Base-by-base conservation (phyloP, 305 asterid genomes). In the Fraxinus dipetala region DNA sequence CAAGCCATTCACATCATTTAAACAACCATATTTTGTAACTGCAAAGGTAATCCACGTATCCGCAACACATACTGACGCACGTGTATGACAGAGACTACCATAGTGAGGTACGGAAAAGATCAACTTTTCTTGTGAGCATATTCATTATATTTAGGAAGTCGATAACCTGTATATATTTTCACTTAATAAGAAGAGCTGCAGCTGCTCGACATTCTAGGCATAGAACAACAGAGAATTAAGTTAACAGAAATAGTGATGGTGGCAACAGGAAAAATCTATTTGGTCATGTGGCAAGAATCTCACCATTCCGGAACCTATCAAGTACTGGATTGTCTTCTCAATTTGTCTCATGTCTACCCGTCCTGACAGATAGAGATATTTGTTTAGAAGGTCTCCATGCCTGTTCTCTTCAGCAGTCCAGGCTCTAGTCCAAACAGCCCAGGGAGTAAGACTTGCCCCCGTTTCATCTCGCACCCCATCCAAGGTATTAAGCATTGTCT, bases 361-460 rank as follows among this genome's bases (percentile, higher is more conserved):
- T 40, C 93, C 95, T 0, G 81, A 86, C 38, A 91, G 88, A 80
- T 89, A 90, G 35, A 90, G 91, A 84, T 91, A 91, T 77, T 90
- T 91, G 84, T 91, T 91, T 2, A 91, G 89, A 77, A 91, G 93
- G 86, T 91, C 92, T 1, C 95, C 94, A 0, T 91, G 94, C 72
- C 92, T 86, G 73, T 91, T 90, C 80, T 91, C 95, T 82, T 91
- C 95, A 0, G 95, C 95, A 35, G 95, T 89, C 95, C 95, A 91
- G 32, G 95, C 95, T 84, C 95, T 85, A 2, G 86, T 90, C 95
- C 95, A 91, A 79, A 90, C 38, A n/a, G 95, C 95, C 95, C 95
- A 91, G 45, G 95, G 80, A 43, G 95, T 87, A 13, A 67, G 88
- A 88, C 95, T 90, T 6, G 95, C 95, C 22, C 95, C 93, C 0